Evolutionary conservation across 2,329 filamentous ascomycete species (phyloP), one percentile per base, ranked within the genome.

Genomic region (Raffaelea deltoideospora): DNA sequence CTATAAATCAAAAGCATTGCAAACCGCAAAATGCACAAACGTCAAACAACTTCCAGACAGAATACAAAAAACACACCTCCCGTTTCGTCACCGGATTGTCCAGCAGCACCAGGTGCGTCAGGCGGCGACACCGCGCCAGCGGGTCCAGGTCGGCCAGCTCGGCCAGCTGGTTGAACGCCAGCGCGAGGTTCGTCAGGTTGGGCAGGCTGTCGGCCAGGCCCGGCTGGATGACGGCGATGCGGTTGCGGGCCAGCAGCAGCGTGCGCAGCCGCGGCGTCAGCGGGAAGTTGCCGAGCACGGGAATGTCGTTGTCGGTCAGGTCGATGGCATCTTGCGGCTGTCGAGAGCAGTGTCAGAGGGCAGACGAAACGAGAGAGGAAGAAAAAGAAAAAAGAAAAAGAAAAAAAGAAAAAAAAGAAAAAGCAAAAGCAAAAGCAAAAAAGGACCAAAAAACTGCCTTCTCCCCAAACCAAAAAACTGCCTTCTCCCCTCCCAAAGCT

Each of bases 251-350:
- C 37, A 94, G 73, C 33, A 98, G 76, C 30, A 98, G 72, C 17
- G 85, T 93, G 48, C 76, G 81, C 50, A 96, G 68, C 48, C 90
- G 81, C 32, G 85, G 87, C 38, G 82, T 88, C 35, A 93, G 75
- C 4, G 90, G 90, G 56, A 98, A 94, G 63, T 95, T 95, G 46
- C 78, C 79, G 45, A 98, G 72, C 34, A 79, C 67, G 49, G 83
- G 76, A 52, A 98, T 88, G 60, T 95, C 87, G 59, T 98, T 98
- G 67, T 98, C 90, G 59, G 90, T 96, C 52, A 98, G 79, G 64
- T 98, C 90, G 67, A 98, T 92, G 47, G 84, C 78, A 65, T 96
- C 90, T 71, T 92, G 86, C 50, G 87, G 84, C 84, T 92, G 50
- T 14, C 9, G 26, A 19, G 10, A 19, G 22, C 23, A 18, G 5